Conservation (phyloP, 371 early-diverging fungal genomes). For the Capillidium heterosporum region DNA sequence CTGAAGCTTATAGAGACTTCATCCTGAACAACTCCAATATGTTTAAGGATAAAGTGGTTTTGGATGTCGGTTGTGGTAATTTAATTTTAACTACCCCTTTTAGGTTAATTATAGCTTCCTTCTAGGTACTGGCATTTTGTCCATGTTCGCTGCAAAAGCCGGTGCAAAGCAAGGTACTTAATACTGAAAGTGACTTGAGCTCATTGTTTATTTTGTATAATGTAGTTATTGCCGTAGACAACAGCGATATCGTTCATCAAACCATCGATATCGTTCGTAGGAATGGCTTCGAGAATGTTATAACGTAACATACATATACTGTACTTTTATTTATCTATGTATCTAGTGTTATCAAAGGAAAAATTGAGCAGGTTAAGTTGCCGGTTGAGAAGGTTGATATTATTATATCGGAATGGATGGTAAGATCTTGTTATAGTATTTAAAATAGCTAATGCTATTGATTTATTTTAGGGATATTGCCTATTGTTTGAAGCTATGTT, state of each 20-base stretch:
- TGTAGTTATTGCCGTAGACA: constrained; percentile 65
- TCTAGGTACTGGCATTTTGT: constrained; percentile 43
- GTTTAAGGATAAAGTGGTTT: constrained; percentile 66
- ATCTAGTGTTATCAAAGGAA: constrained; percentile 40
- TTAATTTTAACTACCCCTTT: neutral
- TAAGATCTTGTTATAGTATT: neutral
- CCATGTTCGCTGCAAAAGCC: constrained; percentile 63
- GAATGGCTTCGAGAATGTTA: constrained; percentile 52
- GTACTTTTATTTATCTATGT: neutral
- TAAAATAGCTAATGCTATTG: neutral
- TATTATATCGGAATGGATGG: constrained; percentile 83
- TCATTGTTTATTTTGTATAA: neutral
- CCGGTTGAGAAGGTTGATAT: constrained; percentile 70
- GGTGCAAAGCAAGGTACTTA: constrained; percentile 28
- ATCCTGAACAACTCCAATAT: constrained; percentile 67
- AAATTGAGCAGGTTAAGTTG: constrained; percentile 64
- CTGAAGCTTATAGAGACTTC: constrained; percentile 59
- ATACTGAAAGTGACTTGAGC: no score
- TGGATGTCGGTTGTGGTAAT: constrained; percentile 57
- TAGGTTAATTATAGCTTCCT: neutral
- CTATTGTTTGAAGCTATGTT: constrained; percentile 78
- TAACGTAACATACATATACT: constrained; percentile 19
- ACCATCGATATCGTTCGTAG: constrained; percentile 57
- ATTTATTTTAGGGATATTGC: constrained; percentile 38
- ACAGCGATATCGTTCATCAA: constrained; percentile 66